A percentile compares a stretch with the other conserved stretches of the same genome.
phyloP scores from a whole-genome alignment of 2,329 filamentous ascomycete species.

The Aspergillus oerlinghausenensis region DNA sequence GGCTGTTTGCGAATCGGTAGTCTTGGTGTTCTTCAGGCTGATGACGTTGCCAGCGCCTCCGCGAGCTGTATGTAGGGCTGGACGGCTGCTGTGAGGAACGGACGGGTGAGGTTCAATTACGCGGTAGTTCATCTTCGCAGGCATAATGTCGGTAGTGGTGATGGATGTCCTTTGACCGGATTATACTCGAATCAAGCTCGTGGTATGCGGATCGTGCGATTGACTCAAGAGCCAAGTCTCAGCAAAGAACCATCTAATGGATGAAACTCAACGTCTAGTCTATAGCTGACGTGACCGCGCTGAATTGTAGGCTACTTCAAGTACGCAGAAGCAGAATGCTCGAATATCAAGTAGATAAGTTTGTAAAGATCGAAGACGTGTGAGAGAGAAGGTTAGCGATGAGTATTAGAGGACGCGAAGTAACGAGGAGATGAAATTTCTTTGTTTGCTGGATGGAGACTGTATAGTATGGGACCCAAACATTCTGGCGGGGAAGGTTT shows the following conservation, averaged over 20 bases:
- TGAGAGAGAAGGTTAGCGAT: neutral
- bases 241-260: neutral
- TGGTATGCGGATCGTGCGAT: neutral
- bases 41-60: constrained; percentile 58
- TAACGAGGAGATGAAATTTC: neutral
- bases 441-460: constrained; percentile 3
- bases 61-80: constrained; percentile 50
- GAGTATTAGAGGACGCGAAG: neutral
- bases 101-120: constrained; percentile 61
- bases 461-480: constrained; percentile 9
- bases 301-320: neutral
- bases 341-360: neutral
- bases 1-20: constrained; percentile 44
- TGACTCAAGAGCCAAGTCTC: constrained; percentile 7
- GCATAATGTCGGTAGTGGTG: constrained; percentile 23
- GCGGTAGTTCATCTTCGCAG: constrained; percentile 43
- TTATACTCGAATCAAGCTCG: neutral
- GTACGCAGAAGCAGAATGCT: neutral
- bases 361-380: neutral
- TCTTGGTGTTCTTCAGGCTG: constrained; percentile 48
- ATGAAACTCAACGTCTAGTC: neutral
- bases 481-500: constrained; percentile 15
- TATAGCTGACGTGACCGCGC: neutral
- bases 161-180: constrained; percentile 1
- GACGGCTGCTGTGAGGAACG: constrained; percentile 45